Evolutionary conservation across 2,329 filamentous ascomycete genomes (phyloP).

Genomic region (Fusarium piperis): DNA sequence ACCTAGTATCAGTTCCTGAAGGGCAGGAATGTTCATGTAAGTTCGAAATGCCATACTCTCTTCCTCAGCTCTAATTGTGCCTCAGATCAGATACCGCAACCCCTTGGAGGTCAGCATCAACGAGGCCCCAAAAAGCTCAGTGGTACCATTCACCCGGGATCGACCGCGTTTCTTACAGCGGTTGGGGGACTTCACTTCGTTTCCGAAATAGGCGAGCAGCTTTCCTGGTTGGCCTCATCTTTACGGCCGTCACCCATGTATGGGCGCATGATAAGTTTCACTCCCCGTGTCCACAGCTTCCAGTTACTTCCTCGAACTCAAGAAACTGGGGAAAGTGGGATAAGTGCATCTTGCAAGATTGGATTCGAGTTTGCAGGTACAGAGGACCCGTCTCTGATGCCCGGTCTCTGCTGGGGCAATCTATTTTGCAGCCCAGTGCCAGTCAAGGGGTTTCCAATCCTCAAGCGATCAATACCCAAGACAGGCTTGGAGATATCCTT

Average conservation of each 20-base stretch:
- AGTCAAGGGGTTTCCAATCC: background rate
- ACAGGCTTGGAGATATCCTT: constrained; percentile 13
- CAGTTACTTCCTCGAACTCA: background rate
- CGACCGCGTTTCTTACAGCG: background rate
- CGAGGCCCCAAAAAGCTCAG: background rate
- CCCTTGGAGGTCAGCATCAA: background rate
- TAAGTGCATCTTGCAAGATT: background rate
- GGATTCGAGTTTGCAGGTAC: background rate
- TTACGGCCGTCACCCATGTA: background rate
- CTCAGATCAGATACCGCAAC: background rate
- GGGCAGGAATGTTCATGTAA: background rate
- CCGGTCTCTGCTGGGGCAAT: constrained; percentile 10
- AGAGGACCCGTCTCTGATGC: too few relatives aligned
- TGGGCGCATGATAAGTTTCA: background rate
- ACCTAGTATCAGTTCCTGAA: background rate
- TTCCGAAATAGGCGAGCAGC: constrained; percentile 14
- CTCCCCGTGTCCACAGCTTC: background rate
- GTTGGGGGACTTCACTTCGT: background rate
- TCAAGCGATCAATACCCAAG: background rate
- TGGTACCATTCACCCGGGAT: background rate
- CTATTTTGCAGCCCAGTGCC: background rate
- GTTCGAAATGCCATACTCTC: background rate
- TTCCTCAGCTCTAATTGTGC: background rate
- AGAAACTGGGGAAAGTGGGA: background rate
- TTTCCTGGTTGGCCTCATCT: constrained; percentile 7